Base-by-base conservation (phyloP, 2,329 filamentous ascomycete genomes). In the Sarocladium brachiariae region DNA sequence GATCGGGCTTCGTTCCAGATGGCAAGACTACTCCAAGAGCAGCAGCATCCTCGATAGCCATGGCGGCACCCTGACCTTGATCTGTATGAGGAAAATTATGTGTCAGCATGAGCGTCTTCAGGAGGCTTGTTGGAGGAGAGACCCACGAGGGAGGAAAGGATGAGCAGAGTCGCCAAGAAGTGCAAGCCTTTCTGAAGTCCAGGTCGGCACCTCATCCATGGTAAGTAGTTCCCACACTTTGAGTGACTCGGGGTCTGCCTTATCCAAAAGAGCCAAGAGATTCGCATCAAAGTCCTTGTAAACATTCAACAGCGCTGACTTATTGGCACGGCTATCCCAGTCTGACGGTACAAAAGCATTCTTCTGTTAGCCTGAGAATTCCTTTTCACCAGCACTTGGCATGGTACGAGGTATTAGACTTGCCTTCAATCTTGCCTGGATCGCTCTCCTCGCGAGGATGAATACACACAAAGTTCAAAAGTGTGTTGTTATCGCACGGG, bases 81-180 rank as follows among this genome's bases (percentile, higher is more conserved):
- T 39, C 37, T 39, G 11, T 21, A n/a, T 7, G 18, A n/a, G 14
- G 11, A n/a, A 5, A 10, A 39, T 11, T 4, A 23, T 8, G 9
- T 39, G 19, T 39, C 18, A 39, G 37, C 23, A 21, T 5, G 16
- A 14, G 37, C 4, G 19, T 39, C 37, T 19, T 39, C 8, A 23
- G 14, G 18, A n/a, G 33, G 18, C 11, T 5, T 5, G 14, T 35
- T 39, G 7, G 7, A 21, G 8, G n/a, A 16, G 19, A 23, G 16
- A 39, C 37, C 4, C 16, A 39, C 37, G 37, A 39, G 81, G 81
- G 74, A 84, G 78, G 78, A 83, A 83, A 14, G 82, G 81, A 60
- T 85, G 81, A 4, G 72, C 81, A 14, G 82, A 81, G 62, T 86
- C 82, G 6, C 82, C 82, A 14, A 86, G 59, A 2, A 85, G 63